These are phyloP conservation scores for Nephelium lappaceum DNA, from an alignment of 345 rosid species.

Conservation along the genomic window DNA sequence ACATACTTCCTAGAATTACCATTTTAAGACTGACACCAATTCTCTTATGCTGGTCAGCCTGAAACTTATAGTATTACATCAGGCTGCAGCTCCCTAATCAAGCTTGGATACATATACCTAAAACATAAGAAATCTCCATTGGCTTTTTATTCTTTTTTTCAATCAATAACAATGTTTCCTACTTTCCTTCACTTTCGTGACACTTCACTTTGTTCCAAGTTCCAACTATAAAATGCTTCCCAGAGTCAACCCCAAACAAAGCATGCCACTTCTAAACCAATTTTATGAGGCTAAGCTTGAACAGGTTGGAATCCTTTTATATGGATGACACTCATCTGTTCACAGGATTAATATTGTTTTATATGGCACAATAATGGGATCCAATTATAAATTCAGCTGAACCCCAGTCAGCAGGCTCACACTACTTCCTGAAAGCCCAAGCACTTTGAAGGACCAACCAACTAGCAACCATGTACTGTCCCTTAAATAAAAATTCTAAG, in stretches of 20 bases:
- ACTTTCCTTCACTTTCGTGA: background rate
- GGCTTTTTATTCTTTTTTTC: background rate
- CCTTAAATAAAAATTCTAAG: background rate
- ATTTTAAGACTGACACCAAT: background rate
- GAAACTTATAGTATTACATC: background rate
- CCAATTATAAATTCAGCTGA: background rate
- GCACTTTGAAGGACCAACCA: background rate
- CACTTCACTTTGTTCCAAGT: background rate
- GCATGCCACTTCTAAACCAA: background rate
- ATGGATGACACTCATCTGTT: background rate
- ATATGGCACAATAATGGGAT: background rate
- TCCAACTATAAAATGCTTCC: background rate
- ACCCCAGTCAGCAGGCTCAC: background rate
- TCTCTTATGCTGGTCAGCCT: background rate
- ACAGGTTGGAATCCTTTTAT: background rate
- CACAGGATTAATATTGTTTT: background rate
- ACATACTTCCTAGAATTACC: too few species aligned
- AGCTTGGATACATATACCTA: background rate
- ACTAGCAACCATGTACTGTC: background rate
- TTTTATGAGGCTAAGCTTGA: background rate
- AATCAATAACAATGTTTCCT: background rate
- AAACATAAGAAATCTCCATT: background rate
- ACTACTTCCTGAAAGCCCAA: too few species aligned
- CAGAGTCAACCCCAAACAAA: background rate
- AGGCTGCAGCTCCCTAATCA: background rate